Evolutionary conservation across 2,329 filamentous ascomycete species (phyloP).

Genomic region (Huntiella bhutanensis): DNA sequence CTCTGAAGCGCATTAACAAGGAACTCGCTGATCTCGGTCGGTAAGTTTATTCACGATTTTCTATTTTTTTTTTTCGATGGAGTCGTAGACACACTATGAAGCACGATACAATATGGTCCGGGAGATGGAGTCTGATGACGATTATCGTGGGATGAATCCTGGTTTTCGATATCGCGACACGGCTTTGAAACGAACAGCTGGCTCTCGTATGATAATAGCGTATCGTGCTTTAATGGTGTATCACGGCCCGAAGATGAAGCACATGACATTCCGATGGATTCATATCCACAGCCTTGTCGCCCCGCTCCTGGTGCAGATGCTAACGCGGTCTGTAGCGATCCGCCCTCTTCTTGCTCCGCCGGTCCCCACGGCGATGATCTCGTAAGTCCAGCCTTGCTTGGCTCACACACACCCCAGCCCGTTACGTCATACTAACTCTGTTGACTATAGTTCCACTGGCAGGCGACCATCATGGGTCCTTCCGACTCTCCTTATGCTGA

Average conservation of each 20-base stretch:
- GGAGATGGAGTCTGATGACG: too few species aligned
- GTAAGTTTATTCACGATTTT: conserved; percentile 29
- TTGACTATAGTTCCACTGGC: conserved; percentile 79
- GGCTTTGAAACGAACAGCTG: too few species aligned
- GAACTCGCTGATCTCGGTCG: conserved; percentile 78
- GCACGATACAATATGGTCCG: neutral
- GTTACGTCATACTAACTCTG: conserved; percentile 14
- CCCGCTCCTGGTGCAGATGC: neutral
- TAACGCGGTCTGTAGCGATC: conserved; percentile 45
- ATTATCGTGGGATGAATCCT: too few species aligned
- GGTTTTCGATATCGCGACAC: too few species aligned
- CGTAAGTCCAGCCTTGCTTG: conserved; percentile 38
- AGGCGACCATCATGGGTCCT: conserved; percentile 99
- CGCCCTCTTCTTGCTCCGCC: conserved; percentile 95
- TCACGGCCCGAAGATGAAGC: too few species aligned
- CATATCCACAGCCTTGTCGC: neutral
- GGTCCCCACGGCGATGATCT: conserved; percentile 93
- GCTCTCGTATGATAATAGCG: too few species aligned
- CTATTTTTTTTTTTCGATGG: neutral
- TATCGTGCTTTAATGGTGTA: too few species aligned
- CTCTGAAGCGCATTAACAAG: conserved; percentile 89
- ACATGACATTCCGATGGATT: too few species aligned
- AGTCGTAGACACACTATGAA: neutral
- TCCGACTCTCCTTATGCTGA: conserved; percentile 95
- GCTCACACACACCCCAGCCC: neutral